Conservation (phyloP, 768 basidiomycete genomes). For the Termitomyces sp. region DNA sequence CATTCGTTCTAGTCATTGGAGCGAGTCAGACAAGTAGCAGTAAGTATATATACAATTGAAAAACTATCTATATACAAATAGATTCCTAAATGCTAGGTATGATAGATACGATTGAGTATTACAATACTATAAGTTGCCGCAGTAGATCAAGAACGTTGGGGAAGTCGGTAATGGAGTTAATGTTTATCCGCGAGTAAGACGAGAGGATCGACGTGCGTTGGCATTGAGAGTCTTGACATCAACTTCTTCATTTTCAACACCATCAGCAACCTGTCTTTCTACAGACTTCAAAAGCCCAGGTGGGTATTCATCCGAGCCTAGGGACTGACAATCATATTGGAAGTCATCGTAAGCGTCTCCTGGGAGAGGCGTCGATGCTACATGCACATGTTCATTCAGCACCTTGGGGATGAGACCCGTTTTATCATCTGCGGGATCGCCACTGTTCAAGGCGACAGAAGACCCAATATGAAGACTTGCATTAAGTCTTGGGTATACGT, state of each 20-base stretch:
- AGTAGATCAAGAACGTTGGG: neutral
- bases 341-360: no score
- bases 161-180: neutral
- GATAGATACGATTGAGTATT: no score
- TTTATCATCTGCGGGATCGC: neutral
- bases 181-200: neutral
- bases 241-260: neutral
- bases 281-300: neutral
- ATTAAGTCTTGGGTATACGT: slow-evolving; percentile 21
- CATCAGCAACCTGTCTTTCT: neutral
- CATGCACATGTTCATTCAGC: neutral
- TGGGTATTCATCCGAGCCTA: neutral
- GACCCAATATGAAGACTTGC: slow-evolving; percentile 25
- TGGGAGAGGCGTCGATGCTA: neutral
- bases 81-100: neutral
- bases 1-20: no score
- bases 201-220: neutral
- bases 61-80: neutral
- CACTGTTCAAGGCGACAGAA: neutral
- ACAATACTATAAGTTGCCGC: neutral
- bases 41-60: neutral
- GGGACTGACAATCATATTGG: neutral
- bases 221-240: neutral
- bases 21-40: no score
- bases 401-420: neutral